Percentiles rank a stretch among this genome's conserved stretches.
Conservation (phyloP, 306 rosid species). For the Trichosanthes truncata region DNA sequence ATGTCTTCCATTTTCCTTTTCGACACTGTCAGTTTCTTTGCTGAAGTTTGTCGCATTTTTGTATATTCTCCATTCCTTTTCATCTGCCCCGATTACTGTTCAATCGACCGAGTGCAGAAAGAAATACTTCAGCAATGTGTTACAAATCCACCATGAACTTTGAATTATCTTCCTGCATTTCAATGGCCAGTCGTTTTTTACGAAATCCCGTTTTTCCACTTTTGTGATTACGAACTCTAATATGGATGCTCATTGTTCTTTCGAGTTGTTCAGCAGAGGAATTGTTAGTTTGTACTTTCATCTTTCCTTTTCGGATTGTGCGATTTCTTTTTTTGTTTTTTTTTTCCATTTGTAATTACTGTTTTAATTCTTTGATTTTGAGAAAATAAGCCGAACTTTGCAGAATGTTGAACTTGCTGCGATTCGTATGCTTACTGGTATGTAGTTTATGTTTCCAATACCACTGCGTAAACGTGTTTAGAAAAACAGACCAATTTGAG, state of each 20-base stretch:
- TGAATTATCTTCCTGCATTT: neutral
- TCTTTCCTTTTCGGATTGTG: neutral
- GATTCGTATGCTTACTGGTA: neutral
- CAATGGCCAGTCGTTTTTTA: neutral
- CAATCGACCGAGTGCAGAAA: neutral
- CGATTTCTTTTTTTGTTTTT: neutral
- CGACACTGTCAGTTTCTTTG: neutral
- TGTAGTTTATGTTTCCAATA: neutral
- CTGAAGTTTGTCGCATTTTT: neutral
- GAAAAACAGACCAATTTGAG: neutral
- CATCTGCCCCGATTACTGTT: neutral
- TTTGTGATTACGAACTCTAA: neutral
- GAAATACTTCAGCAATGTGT: neutral
- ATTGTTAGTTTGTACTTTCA: neutral
- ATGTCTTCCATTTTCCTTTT: neutral
- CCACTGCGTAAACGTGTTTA: neutral
- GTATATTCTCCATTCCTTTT: neutral
- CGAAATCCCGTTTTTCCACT: neutral
- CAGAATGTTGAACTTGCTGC: neutral
- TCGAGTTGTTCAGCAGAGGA: neutral
- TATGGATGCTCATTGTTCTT: neutral
- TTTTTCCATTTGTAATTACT: neutral
- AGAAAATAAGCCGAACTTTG: neutral
- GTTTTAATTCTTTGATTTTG: neutral
- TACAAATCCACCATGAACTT: neutral